Evolutionary conservation across 2,329 filamentous ascomycete species (phyloP).

Genomic region (Arachnopeziza araneosa): DNA sequence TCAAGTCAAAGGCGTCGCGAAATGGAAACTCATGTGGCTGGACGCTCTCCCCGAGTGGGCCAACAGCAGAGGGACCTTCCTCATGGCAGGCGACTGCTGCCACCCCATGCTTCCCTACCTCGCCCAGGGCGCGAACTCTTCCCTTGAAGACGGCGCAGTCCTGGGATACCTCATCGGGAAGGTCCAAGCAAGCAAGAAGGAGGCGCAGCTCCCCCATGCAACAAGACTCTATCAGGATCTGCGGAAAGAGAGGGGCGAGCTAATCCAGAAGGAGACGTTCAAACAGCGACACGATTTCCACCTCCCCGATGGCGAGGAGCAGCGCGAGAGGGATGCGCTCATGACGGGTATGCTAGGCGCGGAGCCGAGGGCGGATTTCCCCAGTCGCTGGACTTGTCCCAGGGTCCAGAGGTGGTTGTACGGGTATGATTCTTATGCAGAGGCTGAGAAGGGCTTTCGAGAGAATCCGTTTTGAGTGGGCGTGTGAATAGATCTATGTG

Average conservation of each 20-base stretch:
- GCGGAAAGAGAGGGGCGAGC: slow-evolving; percentile 43
- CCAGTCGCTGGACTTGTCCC: slow-evolving; percentile 59
- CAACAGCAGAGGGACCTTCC: slow-evolving; percentile 20
- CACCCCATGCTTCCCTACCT: slow-evolving; percentile 60
- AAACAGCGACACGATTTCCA: slow-evolving; percentile 49
- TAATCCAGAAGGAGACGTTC: slow-evolving; percentile 58
- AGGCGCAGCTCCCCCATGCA: slow-evolving; percentile 41
- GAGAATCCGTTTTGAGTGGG: slow-evolving; percentile 13
- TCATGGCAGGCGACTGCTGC: slow-evolving; percentile 49
- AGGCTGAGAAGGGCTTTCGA: slow-evolving; percentile 40
- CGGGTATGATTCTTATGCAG: slow-evolving; percentile 55
- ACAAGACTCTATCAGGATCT: slow-evolving; percentile 41
- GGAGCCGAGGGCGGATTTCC: slow-evolving; percentile 49
- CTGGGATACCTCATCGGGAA: slow-evolving; percentile 52
- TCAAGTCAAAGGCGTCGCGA: slow-evolving; percentile 54
- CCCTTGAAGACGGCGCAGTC: slow-evolving; percentile 63
- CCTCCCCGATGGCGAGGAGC: slow-evolving; percentile 49
- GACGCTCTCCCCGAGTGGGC: slow-evolving; percentile 29
- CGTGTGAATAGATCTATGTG: too few species aligned
- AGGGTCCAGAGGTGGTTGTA: slow-evolving; percentile 59
- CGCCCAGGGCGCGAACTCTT: slow-evolving; percentile 62
- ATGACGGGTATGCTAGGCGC: slow-evolving; percentile 52
- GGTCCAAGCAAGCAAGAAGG: slow-evolving; percentile 37
- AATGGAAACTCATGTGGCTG: slow-evolving; percentile 62
- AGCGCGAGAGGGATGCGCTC: slow-evolving; percentile 50